Base-by-base conservation (phyloP, 108 stramenopile species). In the Cyclotella cryptica region DNA sequence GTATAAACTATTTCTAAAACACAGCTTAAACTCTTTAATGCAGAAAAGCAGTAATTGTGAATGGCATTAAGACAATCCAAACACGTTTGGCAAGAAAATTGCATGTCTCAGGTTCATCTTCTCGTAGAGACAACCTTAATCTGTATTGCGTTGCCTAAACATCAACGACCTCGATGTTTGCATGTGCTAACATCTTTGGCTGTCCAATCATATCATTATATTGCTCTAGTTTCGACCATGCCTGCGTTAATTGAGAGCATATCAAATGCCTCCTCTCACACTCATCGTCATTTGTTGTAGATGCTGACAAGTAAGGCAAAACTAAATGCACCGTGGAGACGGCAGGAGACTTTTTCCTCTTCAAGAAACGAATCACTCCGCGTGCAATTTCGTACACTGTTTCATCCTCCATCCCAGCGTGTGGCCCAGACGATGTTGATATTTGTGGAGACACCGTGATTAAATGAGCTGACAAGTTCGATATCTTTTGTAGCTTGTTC, bases 171-270 rank as follows among this genome's bases (percentile, higher is more conserved):
- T 81, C 73, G 11, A 81, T 44, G 7, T 55, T 21, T 15, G 73
- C 73, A 69, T 52, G 68, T 0, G 51, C 47, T 53, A 81, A 67
- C 60, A 81, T 39, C 45, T 35, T 74, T 19, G 73, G 69, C 49
- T 47, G 61, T 0, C 80, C 80, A 64, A 81, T 74, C 80, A 81
- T 74, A 64, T 69, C 68, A 65, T 81, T 81, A 53, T 81, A 63
- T 67, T 68, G 55, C 26, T 81, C 80, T 49, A 81, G 64, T 18
- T 74, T 74, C 17, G 62, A 39, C 58, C 67, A 81, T 26, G 80
- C 68, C 35, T 61, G 19, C 24, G 27, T 64, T 49, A 81, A 69
- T 24, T 43, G 29, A 1, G 42, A 55, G 12, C 46, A 49, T 61
- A 66, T 47, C 63, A 72, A 10, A 39, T 64, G 41, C 21, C 64